phyloP scores from a whole-genome alignment of 352 stramenopile genomes.

The Globisporangium okanoganense region DNA sequence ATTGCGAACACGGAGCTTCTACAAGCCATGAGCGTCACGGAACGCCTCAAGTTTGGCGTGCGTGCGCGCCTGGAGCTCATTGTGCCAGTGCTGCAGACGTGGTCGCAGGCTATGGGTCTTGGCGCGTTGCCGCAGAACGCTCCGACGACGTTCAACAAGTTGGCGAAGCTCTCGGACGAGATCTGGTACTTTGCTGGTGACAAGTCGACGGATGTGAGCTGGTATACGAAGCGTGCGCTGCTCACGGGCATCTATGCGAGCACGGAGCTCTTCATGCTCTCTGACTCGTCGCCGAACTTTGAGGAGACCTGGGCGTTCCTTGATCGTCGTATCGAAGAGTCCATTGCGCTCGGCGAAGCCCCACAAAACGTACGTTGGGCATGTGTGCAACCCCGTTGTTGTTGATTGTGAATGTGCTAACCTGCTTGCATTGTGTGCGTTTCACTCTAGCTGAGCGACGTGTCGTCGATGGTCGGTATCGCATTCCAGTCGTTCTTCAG shows the following conservation, averaged over 20 bases:
- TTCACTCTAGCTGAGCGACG: conserved; percentile 52
- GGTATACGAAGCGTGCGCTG: conserved; percentile 84
- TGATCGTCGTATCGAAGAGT: conserved; percentile 79
- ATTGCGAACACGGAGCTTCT: conserved; percentile 53
- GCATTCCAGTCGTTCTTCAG: conserved; percentile 76
- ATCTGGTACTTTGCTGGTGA: conserved; percentile 89
- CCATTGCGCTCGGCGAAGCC: conserved; percentile 71
- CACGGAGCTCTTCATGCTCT: conserved; percentile 85
- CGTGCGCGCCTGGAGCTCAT: conserved; percentile 65
- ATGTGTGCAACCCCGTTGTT: neutral
- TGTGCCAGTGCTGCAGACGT: conserved; percentile 49
- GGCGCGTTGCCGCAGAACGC: conserved; percentile 75
- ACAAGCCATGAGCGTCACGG: conserved; percentile 64
- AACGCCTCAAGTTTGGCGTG: conserved; percentile 81
- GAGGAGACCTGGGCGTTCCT: conserved; percentile 83
- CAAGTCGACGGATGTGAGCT: conserved; percentile 77
- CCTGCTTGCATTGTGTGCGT: neutral
- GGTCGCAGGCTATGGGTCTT: conserved; percentile 78
- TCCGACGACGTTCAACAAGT: conserved; percentile 61
- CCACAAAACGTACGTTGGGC: conserved; percentile 66
- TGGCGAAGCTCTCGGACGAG: conserved; percentile 71
- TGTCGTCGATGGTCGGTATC: conserved; percentile 74
- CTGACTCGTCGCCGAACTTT: conserved; percentile 65
- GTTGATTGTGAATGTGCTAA: no score
- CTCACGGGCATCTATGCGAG: conserved; percentile 77